These are phyloP conservation scores for Pseudisothecium myosuroides DNA, from an alignment of 225 moss, liverwort and hornwort genomes.

Conservation along the genomic window DNA sequence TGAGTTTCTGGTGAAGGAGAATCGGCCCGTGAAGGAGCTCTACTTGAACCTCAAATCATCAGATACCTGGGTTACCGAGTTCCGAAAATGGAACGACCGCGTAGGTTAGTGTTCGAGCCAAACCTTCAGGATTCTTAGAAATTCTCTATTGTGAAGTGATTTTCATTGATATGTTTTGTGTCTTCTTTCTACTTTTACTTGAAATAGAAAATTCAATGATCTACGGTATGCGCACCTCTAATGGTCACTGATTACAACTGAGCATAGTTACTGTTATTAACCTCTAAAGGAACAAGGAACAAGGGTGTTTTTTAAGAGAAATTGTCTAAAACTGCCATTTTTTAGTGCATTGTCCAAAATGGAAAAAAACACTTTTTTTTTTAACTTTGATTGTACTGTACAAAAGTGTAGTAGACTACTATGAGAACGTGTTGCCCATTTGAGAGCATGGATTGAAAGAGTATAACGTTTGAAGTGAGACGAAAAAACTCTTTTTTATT, in stretches of 20 bases:
- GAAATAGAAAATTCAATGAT: not conserved
- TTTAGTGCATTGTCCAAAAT: not conserved
- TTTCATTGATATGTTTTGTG: not conserved
- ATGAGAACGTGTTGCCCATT: not conserved
- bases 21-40: slow-evolving; percentile 39
- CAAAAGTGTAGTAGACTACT: not conserved
- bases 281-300: too few species aligned
- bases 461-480: not conserved
- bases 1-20: slow-evolving; percentile 26
- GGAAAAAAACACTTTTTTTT: not conserved
- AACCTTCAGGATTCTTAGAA: not conserved
- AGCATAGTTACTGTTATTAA: not conserved
- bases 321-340: not conserved
- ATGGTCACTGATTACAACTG: not conserved
- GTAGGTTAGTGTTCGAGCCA: slow-evolving; percentile 6
- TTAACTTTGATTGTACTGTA: rapidly evolving
- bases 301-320: not conserved
- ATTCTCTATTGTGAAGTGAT: not conserved
- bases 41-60: slow-evolving; percentile 53
- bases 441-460: not conserved
- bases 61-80: slow-evolving; percentile 57
- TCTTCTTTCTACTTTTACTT: not conserved
- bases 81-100: slow-evolving; percentile 59
- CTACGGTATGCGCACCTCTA: too few species aligned
- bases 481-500: not conserved